Evolutionary conservation across 371 early-diverging fungal genomes (phyloP), one percentile per base, ranked within the genome.

Genomic region (Smittium culicis): DNA sequence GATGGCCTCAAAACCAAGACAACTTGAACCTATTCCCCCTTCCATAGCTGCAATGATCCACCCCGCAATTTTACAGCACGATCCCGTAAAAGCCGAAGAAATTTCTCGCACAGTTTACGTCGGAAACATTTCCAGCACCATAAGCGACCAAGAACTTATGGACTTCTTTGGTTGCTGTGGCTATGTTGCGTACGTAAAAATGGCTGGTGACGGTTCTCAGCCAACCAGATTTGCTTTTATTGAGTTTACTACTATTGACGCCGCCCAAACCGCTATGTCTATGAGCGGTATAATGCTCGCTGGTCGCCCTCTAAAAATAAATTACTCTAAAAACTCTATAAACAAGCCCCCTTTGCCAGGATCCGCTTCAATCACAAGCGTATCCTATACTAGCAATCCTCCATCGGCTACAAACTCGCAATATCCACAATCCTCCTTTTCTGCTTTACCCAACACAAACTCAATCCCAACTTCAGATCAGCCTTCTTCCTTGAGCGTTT

Each of bases 181-280:
- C 0, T 79, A 80, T 0, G 80, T 86, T 1, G 77, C 79, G 1
- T 81, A 80, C 54, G 80, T 85, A 28, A 86, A 85, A 63, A 81
- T 87, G 79, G 86, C 88, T 0, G 88, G 88, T 1, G 85, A 86
- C 64, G 79, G 81, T 1, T 70, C 74, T 11, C 83, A 83, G 67
- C 79, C 80, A 0, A 82, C 82, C 11, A 70, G 87, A n/a, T 88
- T 83, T 76, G 87, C 89, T 2, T 86, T 87, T 67, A 77, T 88
- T 63, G 88, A 87, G 74, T 88, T 87, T 80, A 85, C 81, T 0
- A 81, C 80, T 0, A 63, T 77, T 5, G 82, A 79, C 8, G 80
- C 73, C 1, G 83, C 86, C 0, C 80, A 77, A 65, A 74, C 76
- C 54, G 89, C 86, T 0, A 71, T 87, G 64, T 70, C 75, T 29